Evolutionary conservation across 345 rosid genomes (phyloP).

Genomic region (Aquilaria sinensis): DNA sequence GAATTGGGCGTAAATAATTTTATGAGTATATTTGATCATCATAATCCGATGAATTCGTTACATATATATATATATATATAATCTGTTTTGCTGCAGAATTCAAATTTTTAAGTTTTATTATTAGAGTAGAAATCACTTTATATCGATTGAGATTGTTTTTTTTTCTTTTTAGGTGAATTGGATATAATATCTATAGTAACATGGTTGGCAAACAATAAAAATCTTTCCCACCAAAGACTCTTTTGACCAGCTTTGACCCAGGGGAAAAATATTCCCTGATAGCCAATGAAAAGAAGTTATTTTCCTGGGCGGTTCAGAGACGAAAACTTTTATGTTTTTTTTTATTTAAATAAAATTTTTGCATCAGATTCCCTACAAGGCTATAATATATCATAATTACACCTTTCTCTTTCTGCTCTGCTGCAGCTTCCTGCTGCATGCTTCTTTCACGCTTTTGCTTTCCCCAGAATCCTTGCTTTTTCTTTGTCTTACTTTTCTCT

Average conservation of each 20-base stretch:
- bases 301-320: conserved; percentile 5
- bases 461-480: conserved; percentile 18
- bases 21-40: too few species aligned
- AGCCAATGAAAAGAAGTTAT: conserved; percentile 21
- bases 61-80: neutral
- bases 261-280: conserved; percentile 20
- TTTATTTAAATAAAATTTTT: neutral
- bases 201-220: neutral
- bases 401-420: neutral
- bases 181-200: too few species aligned
- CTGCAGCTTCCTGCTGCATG: conserved; percentile 13
- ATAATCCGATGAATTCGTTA: neutral
- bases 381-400: conserved; percentile 18
- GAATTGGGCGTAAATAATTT: too few species aligned
- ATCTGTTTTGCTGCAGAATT: too few species aligned
- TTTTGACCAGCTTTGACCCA: conserved; percentile 36
- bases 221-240: conserved; percentile 5
- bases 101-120: neutral
- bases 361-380: conserved; percentile 32
- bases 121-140: too few species aligned
- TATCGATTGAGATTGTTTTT: too few species aligned
- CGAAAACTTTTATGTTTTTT: neutral
- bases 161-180: too few species aligned
- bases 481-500: conserved; percentile 3
- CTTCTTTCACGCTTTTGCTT: conserved; percentile 19